Conservation (phyloP, 257 asterid genomes). For the Salvia splendens region DNA sequence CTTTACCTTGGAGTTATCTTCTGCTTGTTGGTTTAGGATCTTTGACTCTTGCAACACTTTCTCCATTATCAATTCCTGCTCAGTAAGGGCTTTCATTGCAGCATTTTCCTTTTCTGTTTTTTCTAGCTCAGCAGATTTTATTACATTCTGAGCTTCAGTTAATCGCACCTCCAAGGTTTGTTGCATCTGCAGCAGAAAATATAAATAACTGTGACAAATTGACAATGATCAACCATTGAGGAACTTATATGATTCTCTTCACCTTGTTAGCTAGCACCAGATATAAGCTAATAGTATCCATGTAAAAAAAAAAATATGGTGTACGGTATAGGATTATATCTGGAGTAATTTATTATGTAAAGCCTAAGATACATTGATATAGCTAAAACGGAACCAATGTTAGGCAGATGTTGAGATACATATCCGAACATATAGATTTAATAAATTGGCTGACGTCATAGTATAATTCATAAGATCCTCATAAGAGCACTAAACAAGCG, state of each 20-base stretch:
- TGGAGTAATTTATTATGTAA: background rate
- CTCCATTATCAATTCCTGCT: constrained; percentile 61
- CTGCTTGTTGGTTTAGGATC: constrained; percentile 68
- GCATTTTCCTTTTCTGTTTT: constrained; percentile 49
- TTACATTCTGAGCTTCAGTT: constrained; percentile 58
- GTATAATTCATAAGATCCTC: background rate
- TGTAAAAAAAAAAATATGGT: background rate
- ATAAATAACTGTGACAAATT: background rate
- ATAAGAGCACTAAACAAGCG: background rate
- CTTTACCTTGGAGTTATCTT: constrained; percentile 74
- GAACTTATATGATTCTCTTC: constrained; percentile 11
- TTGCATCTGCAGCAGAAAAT: constrained; percentile 59
- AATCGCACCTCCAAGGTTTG: constrained; percentile 58
- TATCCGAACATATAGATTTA: background rate
- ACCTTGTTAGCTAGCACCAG: background rate
- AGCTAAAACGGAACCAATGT: background rate
- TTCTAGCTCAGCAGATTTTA: constrained; percentile 54
- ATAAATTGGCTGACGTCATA: too few species aligned
- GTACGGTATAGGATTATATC: background rate
- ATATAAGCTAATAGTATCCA: background rate
- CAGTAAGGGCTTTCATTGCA: constrained; percentile 50
- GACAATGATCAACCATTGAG: background rate
- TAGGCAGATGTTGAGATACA: background rate
- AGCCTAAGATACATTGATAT: background rate
- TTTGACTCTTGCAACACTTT: constrained; percentile 65